Conservation (phyloP, 176 grass and related monocot species). For the Phyllostachys edulis region DNA sequence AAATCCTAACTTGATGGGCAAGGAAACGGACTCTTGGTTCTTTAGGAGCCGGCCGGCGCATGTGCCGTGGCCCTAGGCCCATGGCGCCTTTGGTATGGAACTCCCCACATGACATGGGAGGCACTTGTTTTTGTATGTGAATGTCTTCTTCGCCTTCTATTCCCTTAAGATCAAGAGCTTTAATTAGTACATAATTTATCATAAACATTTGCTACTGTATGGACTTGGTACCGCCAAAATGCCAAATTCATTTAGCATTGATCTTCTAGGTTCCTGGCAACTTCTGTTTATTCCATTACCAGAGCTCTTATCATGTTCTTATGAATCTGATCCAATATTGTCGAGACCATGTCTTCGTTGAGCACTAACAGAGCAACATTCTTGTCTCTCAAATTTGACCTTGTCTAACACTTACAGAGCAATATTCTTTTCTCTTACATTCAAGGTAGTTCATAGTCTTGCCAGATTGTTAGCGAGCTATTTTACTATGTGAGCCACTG, state of each 20-base stretch:
- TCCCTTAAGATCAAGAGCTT: not conserved
- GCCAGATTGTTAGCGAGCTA: not conserved
- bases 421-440: not conserved
- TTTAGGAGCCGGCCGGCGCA: too few species aligned
- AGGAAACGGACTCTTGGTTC: too few species aligned
- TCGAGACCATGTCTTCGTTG: not conserved
- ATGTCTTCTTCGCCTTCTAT: not conserved
- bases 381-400: not conserved
- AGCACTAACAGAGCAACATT: not conserved
- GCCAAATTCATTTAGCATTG: not conserved
- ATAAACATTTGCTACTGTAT: slow-evolving; percentile 2
- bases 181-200: not conserved
- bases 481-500: not conserved
- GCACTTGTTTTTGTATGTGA: not conserved
- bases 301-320: not conserved
- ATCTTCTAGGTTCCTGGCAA: not conserved
- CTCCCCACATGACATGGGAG: not conserved
- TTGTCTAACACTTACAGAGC: not conserved
- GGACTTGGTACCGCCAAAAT: not conserved
- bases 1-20: too few species aligned
- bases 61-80: too few species aligned
- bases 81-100: too few species aligned
- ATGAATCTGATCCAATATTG: not conserved
- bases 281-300: not conserved
- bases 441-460: not conserved